These are phyloP conservation scores for Spinellus fusiger DNA, from an alignment of 192 early-diverging fungal species.

Conservation along the genomic window DNA sequence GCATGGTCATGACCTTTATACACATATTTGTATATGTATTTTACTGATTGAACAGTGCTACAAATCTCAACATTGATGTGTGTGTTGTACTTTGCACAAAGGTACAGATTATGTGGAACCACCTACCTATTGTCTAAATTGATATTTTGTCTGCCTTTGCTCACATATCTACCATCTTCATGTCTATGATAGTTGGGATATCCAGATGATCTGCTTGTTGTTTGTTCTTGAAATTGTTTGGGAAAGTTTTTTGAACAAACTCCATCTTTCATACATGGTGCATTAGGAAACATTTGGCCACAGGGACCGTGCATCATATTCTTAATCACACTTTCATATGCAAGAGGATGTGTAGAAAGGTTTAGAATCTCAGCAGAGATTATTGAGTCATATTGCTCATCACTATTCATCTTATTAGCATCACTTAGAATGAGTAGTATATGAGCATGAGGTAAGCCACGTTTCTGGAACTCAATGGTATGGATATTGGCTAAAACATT, in stretches of 20 bases:
- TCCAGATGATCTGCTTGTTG: slow-evolving; percentile 2
- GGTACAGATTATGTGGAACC: slow-evolving; percentile 26
- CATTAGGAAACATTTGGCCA: background rate
- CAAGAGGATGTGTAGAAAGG: background rate
- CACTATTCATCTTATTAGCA: background rate
- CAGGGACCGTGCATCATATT: slow-evolving; percentile 25
- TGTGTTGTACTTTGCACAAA: slow-evolving; percentile 31
- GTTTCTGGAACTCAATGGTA: slow-evolving; percentile 37
- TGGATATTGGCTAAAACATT: slow-evolving; percentile 21
- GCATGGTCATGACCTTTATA: slow-evolving; percentile 2
- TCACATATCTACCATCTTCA: slow-evolving; percentile 1
- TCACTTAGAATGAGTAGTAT: slow-evolving; percentile 28
- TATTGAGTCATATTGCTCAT: background rate
- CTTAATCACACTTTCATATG: slow-evolving; percentile 10
- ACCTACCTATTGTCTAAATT: slow-evolving; percentile 29
- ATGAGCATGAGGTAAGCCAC: slow-evolving; percentile 34
- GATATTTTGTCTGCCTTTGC: background rate
- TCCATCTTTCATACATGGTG: slow-evolving; percentile 7
- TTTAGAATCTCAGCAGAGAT: slow-evolving; percentile 22
- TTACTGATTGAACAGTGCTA: background rate
- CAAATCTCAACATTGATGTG: slow-evolving; percentile 32
- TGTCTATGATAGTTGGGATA: slow-evolving; percentile 23
- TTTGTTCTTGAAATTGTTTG: background rate
- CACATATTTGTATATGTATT: slow-evolving; percentile 9
- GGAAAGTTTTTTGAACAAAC: slow-evolving; percentile 31